Evolutionary conservation across 345 rosid species (phyloP), one percentile per base, ranked within the genome.

Genomic region (Syzygium grande): DNA sequence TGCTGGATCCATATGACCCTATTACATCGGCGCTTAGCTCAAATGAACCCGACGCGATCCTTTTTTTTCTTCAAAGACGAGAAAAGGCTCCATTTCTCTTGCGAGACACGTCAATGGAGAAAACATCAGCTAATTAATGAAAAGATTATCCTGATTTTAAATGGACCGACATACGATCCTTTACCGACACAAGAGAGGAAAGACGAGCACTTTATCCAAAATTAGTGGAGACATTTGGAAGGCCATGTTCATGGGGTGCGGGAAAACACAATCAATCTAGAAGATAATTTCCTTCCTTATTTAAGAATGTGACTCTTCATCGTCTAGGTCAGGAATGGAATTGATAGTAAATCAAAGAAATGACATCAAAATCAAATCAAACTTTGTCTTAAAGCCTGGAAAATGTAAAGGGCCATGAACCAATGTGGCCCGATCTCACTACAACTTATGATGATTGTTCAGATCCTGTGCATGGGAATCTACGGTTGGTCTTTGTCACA

Each of bases 1-100:
- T 0, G 2, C 9, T 7, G 2, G 21, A 30, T 34, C 19, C 1
- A 2, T 4, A 68, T 34, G 3, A 30, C 34, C 11, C 21, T 0
- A 34, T 68, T 21, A 1, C 0, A 1, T 0, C 23, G 5, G 7
- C 27, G 9, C 12, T 22, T 56, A 56, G 9, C n/a, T 23, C n/a
- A 4, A 56, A 23, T 4, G 61, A 56, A 22, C 61, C 59, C 5
- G 5, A 56, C 1, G 3, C 12, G 19, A 56, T 9, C 5, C 11
- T 49, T 51, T 51, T 10, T 51, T 51, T 41, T 41, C 43, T 41
- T n/a, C 77, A 63, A 63, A 63, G 9, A 63, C 15, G 29, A n/a
- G 34, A 29, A 63, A 63, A 29, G 4, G 19, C 78, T 8, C 3
- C 78, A 30, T 65, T 30, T 65, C 43, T 29, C 43, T 65, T 11